These are phyloP conservation scores for Dryadomyces quercus-mongolicae DNA, from an alignment of 2,329 filamentous ascomycete genomes.

Conservation along the genomic window DNA sequence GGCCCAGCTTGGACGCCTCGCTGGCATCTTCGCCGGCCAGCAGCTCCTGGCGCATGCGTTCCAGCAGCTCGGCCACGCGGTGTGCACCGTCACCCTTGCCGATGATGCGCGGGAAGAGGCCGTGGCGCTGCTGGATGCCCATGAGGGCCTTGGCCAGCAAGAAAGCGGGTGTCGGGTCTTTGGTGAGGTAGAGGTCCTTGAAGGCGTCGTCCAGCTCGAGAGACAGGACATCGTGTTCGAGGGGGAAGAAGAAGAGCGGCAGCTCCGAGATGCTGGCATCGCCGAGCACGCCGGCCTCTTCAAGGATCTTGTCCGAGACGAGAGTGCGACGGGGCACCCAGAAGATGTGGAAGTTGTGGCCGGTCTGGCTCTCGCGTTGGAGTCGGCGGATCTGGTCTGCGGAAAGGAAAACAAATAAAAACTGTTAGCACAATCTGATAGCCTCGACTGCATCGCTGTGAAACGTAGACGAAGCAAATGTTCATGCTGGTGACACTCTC, in stretches of 20 bases:
- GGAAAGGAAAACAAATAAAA: neutral
- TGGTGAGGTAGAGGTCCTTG: conserved; percentile 74
- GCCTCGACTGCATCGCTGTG: neutral
- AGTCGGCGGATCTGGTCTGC: conserved; percentile 84
- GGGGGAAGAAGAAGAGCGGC: conserved; percentile 77
- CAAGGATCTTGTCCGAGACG: conserved; percentile 80
- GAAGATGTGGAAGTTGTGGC: conserved; percentile 94
- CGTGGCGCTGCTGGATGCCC: conserved; percentile 83
- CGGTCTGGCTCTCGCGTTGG: conserved; percentile 74
- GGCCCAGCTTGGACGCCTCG: conserved; percentile 48
- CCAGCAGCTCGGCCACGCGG: conserved; percentile 71
- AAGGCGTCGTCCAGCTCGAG: conserved; percentile 83
- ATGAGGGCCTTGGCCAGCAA: conserved; percentile 85
- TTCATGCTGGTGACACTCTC: neutral
- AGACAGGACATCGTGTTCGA: conserved; percentile 85
- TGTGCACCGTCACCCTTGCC: conserved; percentile 95
- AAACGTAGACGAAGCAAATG: neutral
- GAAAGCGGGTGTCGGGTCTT: conserved; percentile 85
- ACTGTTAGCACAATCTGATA: conserved; percentile 51
- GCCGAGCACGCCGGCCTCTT: conserved; percentile 85
- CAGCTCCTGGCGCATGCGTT: conserved; percentile 84
- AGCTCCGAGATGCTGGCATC: conserved; percentile 84
- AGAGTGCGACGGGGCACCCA: conserved; percentile 90
- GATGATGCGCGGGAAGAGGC: conserved; percentile 85
- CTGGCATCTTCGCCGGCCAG: conserved; percentile 64